Conservation (phyloP, 345 rosid genomes). For the Eucalyptus brandiana region DNA sequence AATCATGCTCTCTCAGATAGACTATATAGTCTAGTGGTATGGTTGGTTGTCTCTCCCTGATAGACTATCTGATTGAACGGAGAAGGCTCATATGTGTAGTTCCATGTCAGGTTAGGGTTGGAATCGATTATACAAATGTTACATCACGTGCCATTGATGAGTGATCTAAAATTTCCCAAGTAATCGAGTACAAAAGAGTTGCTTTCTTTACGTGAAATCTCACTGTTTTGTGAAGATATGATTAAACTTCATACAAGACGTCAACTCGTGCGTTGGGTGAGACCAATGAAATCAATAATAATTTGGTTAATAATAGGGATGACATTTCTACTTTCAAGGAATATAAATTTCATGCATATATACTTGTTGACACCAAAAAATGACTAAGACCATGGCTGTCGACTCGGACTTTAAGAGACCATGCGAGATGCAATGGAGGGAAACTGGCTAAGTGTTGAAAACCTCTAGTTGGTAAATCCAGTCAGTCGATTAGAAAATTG, state of each 20-base stretch:
- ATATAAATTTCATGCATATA: not conserved
- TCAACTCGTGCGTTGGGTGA: not conserved
- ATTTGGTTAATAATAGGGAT: not conserved
- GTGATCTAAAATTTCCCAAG: not conserved
- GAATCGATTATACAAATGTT: not conserved
- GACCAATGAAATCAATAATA: not conserved
- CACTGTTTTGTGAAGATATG: not conserved
- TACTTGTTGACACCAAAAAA: not conserved
- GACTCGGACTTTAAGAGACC: not conserved
- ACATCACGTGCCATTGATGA: not conserved
- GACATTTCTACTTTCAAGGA: not conserved
- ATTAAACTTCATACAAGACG: not conserved
- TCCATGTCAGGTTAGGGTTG: not conserved
- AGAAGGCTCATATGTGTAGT: too few relatives aligned
- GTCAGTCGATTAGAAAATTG: not conserved
- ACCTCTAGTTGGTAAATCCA: not conserved
- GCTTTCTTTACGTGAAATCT: not conserved
- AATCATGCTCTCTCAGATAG: too few relatives aligned
- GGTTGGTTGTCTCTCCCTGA: not conserved
- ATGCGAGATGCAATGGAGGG: not conserved
- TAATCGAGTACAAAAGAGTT: not conserved
- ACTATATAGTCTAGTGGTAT: too few relatives aligned
- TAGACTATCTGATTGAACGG: not conserved
- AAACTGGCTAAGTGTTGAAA: not conserved
- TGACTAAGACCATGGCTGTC: not conserved